Evolutionary conservation across 805 yeast species (phyloP), one percentile per base, ranked within the genome.

Genomic region (Wickerhamiella hasegawae): DNA sequence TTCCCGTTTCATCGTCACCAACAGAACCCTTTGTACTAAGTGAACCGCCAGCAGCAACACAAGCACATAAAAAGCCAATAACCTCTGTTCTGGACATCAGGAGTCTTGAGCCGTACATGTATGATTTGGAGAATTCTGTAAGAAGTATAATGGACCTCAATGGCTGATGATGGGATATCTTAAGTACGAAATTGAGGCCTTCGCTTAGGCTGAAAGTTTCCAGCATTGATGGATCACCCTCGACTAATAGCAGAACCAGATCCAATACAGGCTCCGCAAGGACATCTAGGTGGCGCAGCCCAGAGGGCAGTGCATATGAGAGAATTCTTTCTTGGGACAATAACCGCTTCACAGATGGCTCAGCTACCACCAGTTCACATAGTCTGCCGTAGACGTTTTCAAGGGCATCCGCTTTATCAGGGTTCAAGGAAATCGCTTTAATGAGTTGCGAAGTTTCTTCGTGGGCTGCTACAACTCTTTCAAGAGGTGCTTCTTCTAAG

Each of bases 401-500:
- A 9, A 36, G 16, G 23, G 33, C 23, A 19, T 17, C 23, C 10
- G 43, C 44, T 16, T 32, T 33, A 4, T 29, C 33, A 9, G 39
- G 22, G 9, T 25, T 27, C 10, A 18, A 17, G 5, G 20, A 22
- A 8, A 40, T 9, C 11, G 18, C 18, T 5, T n/a, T 32, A 10
- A 36, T 27, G 4, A 48, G 34, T 31, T 44, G 36, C 11, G 29
- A 33, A 9, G 49, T 42, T 22, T 48, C 52, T 12, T 44, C 42
- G 14, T 40, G 43, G 2, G 49, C 49, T 15, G 40, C 38, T 2
- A 41, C 35, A 4, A 38, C 34, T 9, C 37, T 30, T 28, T 40
- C 47, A 20, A 40, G 43, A 3, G 43, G 45, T 8, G 45, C 41
- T 4, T 42, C 65, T 42, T 44, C 58, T 52, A 42, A 59, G 47